Base-by-base conservation (phyloP, 495 filamentous ascomycete genomes). In the Aspergillus haitiensis region DNA sequence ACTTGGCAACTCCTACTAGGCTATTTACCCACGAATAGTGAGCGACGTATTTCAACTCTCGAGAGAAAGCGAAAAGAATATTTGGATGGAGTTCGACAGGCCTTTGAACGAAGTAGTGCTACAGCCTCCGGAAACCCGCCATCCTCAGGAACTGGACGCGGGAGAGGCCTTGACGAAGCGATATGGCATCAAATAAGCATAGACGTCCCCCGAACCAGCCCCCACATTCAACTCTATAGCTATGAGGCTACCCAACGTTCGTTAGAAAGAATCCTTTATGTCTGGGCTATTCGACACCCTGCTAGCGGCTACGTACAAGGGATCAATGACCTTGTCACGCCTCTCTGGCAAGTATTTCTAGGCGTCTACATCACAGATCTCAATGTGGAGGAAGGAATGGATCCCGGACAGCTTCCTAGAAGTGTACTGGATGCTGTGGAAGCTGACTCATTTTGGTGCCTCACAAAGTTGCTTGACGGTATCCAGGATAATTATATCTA, bases 171-270 rank as follows among this genome's bases (percentile, higher is more conserved):
- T 21, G 94, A 98, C 66, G 93, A 98, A 75, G 87, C 89, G 21
- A 86, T 98, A 52, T 98, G 94, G 94, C 94, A 98, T 72, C 94
- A 98, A 65, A 97, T 98, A 71, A 96, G 91, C 64, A 98, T 98
- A 67, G 94, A 98, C 70, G 95, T 98, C 18, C 94, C 94, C 7
- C 88, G 94, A 45, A 98, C 94, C 9, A 97, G 95, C 70, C 94
- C 94, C 27, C 95, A 98, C 75, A 86, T 98, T 47, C 87, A 92
- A 60, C 81, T 98, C 0, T 98, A 98, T 70, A 82, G 90, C 56
- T 98, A 96, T 70, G 95, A 98, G 72, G 92, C 93, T 15, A 98
- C 94, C 0, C 94, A 98, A 64, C 84, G 92, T 40, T 96, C 91
- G 7, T 73, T 98, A 27, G 94, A 98, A 70, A 84, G 93, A 34